Evolutionary conservation across 306 rosid genomes (phyloP), one percentile per base, ranked within the genome.

Genomic region (Rosa persica): DNA sequence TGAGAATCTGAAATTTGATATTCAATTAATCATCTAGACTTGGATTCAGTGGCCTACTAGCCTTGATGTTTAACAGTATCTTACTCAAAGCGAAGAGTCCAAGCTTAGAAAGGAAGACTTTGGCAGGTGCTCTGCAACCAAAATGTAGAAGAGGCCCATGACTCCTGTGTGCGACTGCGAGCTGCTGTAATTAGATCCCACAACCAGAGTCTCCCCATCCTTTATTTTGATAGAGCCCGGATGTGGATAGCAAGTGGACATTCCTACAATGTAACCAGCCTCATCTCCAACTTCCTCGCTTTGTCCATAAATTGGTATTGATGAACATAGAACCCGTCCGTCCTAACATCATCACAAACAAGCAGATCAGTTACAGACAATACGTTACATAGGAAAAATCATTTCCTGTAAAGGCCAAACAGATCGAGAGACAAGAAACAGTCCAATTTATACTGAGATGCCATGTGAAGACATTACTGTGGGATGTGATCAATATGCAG

Each of bases 251-350:
- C 98, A 93, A 49, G 91, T 87, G 2, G 90, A 73, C 98, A 93
- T 93, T 82, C 98, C 98, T n/a, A 93, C 91, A 6, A 93, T 78
- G 77, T 89, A 91, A 0, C 88, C 86, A 8, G 65, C 77, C 48
- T 93, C 98, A 49, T 93, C 87, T 76, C 97, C 98, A 25, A 87
- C 86, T 69, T 91, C 92, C 3, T 76, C 44, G 2, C 98, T 97
- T 16, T 65, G 43, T 78, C 98, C 98, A 73, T 93, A 93, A n/a
- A 74, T 81, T 71, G 98, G 87, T 39, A 49, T 79, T 2, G 98
- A 93, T 0, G 95, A 86, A 80, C 98, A 93, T 71, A 93, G 77
- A 13, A 85, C 82, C 25, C 88, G 79, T 17, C 96, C 98, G 46
- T 91, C 97, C 98, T 93, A 39, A 30, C n/a, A 25, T 25, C 10